Evolutionary conservation across 768 basidiomycete species (phyloP), one percentile per base, ranked within the genome.

Genomic region (Myochromella boudieri): DNA sequence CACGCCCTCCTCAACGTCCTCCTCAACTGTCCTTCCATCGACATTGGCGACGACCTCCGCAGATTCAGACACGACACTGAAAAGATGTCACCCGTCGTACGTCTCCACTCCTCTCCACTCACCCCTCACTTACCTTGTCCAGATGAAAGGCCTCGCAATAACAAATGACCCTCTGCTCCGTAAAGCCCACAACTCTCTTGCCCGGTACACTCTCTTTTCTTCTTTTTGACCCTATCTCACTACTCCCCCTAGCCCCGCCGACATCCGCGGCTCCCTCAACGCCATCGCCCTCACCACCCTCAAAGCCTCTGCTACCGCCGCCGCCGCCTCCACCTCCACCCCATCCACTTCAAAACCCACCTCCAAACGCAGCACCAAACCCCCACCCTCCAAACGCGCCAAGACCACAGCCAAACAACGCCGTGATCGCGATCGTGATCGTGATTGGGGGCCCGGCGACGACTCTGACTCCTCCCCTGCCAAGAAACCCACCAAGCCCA

Each of bases 101-200:
- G 78, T 67, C 15, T 42, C 45, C 27, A 15, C 8, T 15, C 29
- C 38, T 24, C 14, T 48, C 27, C 25, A 48, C 36, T 20, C 42
- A 37, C 51, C 18, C 17, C 43, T 43, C 18, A 37, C 21, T 33
- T 29, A 22, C 38, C 37, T 33, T 21, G 3, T 33, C 45, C 37
- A 85, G 83, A 83, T 84, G 78, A 77, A 77, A 56, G 83, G 83
- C 6, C 66, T 85, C 10, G 81, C 81, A 4, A 68, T 83, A 17
- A 76, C 81, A 1, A 82, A 80, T 57, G 74, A 74, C n/a, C 67
- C 67, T 15, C 59, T 76, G 33, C 70, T 85, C 7, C 77, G 82
- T 4, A 61, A 71, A 34, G 73, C 74, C 1, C 83, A 85, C 49
- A 83, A 84, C 52, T 75, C 72, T 5, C 66, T 84, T 18, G 80